These are phyloP conservation scores for Exophiala sp. DNA, from an alignment of 2,329 filamentous ascomycete genomes.

Conservation along the genomic window DNA sequence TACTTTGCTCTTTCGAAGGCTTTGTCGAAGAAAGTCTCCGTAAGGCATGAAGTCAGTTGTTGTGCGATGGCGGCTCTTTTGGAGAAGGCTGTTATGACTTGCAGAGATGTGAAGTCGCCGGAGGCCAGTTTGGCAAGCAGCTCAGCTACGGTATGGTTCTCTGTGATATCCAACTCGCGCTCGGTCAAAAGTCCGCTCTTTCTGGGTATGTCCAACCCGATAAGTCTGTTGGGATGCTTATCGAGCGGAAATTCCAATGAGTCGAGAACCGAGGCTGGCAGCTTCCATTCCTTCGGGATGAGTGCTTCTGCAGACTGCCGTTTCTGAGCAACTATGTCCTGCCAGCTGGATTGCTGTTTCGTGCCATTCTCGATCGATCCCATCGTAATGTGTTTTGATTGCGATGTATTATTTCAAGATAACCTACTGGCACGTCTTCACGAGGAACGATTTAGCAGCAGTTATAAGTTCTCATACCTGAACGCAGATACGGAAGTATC, in stretches of 20 bases:
- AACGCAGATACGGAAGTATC: no score
- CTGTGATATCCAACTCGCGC: conserved; percentile 47
- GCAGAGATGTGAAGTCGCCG: conserved; percentile 24
- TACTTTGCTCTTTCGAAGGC: conserved; percentile 29
- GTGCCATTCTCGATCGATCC: conserved; percentile 5
- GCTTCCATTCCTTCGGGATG: conserved; percentile 32
- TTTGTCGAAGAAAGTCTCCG: conserved; percentile 31
- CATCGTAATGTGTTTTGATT: conserved; percentile 4
- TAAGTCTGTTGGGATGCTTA: conserved; percentile 21
- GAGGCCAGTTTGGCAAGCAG: conserved; percentile 30
- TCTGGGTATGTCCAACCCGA: conserved; percentile 37
- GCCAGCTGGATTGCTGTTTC: conserved; percentile 10
- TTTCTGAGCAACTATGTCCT: conserved; percentile 21
- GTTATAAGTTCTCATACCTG: no score
- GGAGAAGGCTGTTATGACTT: conserved; percentile 30
- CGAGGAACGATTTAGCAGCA: no score
- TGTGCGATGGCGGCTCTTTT: conserved; percentile 30
- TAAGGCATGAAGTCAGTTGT: conserved; percentile 31
- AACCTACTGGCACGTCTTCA: no score
- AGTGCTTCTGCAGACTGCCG: conserved; percentile 10
- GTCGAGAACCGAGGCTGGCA: conserved; percentile 20
- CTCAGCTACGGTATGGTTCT: conserved; percentile 43
- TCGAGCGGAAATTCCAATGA: conserved; percentile 17
- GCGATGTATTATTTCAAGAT: neutral
- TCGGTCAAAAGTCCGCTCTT: conserved; percentile 44